A percentile compares a stretch with the other conserved stretches of the same genome.
Conservation (phyloP, 768 basidiomycete genomes). For the Russula sp. region DNA sequence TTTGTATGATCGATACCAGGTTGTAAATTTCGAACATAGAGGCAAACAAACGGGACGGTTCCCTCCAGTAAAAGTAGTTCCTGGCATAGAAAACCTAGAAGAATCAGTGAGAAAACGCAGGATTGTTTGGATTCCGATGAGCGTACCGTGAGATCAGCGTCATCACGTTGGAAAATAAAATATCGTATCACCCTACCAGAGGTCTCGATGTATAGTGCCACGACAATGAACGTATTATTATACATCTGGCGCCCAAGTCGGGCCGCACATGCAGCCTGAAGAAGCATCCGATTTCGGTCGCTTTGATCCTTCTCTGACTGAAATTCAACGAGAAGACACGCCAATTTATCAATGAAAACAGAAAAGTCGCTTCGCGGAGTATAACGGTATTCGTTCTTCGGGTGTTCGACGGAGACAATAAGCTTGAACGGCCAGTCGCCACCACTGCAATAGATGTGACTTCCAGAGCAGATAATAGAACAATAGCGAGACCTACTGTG, state of each 20-base stretch:
- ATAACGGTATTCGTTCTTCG: neutral
- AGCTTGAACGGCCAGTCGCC: neutral
- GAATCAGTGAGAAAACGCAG: neutral
- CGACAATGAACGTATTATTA: neutral
- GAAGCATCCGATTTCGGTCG: conserved; percentile 1
- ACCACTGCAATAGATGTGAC: conserved; percentile 2
- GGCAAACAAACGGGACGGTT: too few relatives aligned
- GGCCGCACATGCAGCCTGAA: neutral
- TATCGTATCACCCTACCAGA: neutral
- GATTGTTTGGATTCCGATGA: neutral
- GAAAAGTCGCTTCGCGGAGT: conserved; percentile 9
- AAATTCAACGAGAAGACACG: neutral
- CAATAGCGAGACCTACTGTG: neutral
- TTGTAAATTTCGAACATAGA: too few relatives aligned
- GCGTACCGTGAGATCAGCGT: too few relatives aligned
- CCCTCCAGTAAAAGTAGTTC: too few relatives aligned
- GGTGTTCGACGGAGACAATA: neutral
- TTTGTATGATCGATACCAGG: too few relatives aligned
- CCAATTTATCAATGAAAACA: neutral
- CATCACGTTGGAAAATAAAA: neutral
- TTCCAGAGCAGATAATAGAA: conserved; percentile 1
- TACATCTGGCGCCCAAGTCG: neutral
- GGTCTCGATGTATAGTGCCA: neutral
- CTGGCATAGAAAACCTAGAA: too few relatives aligned
- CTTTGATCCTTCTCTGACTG: neutral